Conservation (phyloP, 495 filamentous ascomycete genomes). For the Penicillium bialowiezense region DNA sequence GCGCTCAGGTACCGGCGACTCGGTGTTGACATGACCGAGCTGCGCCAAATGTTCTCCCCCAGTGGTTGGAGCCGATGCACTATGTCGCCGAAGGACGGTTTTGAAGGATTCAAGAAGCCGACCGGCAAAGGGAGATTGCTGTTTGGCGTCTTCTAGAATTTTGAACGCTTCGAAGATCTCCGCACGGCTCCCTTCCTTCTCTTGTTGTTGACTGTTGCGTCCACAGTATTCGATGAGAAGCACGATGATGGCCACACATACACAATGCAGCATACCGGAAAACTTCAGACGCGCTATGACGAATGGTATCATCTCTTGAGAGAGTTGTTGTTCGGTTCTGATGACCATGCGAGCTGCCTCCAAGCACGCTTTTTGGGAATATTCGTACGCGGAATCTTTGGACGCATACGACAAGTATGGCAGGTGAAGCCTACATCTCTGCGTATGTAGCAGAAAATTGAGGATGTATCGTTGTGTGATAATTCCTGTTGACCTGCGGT, state of each 20-base stretch:
- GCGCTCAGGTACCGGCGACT: neutral
- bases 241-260: conserved; percentile 38
- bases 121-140: conserved; percentile 29
- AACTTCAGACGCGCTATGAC: conserved; percentile 17
- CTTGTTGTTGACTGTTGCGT: conserved; percentile 6
- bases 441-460: conserved; percentile 30
- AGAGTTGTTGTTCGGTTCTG: conserved; percentile 22
- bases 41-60: neutral
- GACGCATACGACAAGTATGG: conserved; percentile 29
- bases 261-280: conserved; percentile 25
- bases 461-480: conserved; percentile 33
- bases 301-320: conserved; percentile 19
- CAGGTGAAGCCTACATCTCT: conserved; percentile 41
- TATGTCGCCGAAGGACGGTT: conserved; percentile 28
- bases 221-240: conserved; percentile 35
- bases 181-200: conserved; percentile 15
- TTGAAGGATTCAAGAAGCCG: conserved; percentile 34
- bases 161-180: conserved; percentile 33
- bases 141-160: conserved; percentile 34
- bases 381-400: conserved; percentile 23
- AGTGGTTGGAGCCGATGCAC: conserved; percentile 7
- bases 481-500: conserved; percentile 17
- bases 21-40: neutral
- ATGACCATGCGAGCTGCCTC: conserved; percentile 34
- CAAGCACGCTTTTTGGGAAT: conserved; percentile 34